Base-by-base conservation (phyloP, 495 filamentous ascomycete species). In the Penicillium herquei region DNA sequence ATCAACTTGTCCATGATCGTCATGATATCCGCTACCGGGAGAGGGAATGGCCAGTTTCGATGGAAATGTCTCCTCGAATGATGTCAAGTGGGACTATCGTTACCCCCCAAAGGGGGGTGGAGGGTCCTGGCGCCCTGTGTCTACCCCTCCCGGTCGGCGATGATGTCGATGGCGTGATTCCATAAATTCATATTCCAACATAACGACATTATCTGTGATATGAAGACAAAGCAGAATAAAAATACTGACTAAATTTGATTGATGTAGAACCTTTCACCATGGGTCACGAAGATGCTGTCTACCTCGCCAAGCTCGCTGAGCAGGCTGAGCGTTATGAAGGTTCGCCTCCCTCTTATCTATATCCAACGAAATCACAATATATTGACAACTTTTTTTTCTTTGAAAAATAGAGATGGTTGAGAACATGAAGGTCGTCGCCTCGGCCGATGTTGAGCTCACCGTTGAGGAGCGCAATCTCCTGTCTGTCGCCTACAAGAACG, bases 311-410 rank as follows among this genome's bases (percentile, higher is more conserved):
- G 91, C 88, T 98, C 71, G 95, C 95, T 72, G 94, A 98, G 88
- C 94, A 98, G 85, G 94, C 94, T 75, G 94, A 98, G 85, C 95
- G 94, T 76, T 98, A 98, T 79, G 94, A 98, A 81, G 94, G 94
- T 97, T 80, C 69, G 90, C 86, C 43, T 31, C 48, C 26, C 30
- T 35, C 31, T 31, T 18, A 18, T 41, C 40, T 42, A 53, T 4
- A 47, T 30, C n/a, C 30, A 53, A 18, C 12, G 14, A 26, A 26
- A 26, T 26, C 21, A 26, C 21, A 26, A 26, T 26, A 26, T 26
- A 26, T 26, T 26, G 4, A 26, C 21, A 26, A 26, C 21, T 26
- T 4, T 26, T 26, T 26, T 26, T 26, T 26, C 4, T 4, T 26
- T 26, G 21, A 26, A 26, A 44, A 45, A 13, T 78, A 98, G 94